Percentiles rank a stretch among this genome's conserved stretches.
These are phyloP conservation scores for Drechslerella coelobrocha DNA, from an alignment of 2,329 filamentous ascomycete genomes.

Conservation along the genomic window DNA sequence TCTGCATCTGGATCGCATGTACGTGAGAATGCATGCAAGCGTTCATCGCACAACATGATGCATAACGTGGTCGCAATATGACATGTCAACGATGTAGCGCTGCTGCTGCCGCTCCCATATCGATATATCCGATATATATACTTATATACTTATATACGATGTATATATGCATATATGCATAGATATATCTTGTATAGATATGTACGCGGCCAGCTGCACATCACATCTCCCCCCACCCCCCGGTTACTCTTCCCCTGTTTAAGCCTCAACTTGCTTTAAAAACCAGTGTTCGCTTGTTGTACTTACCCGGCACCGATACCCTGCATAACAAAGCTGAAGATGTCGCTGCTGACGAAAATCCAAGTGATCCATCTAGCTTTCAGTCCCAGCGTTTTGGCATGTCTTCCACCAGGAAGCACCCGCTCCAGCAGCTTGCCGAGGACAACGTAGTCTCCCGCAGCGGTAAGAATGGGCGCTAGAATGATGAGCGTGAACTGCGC, in stretches of 20 bases:
- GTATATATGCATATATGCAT: background rate
- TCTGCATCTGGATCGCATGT: no score
- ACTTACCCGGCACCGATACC: slow-evolving; percentile 51
- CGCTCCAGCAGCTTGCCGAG: slow-evolving; percentile 56
- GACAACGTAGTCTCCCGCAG: slow-evolving; percentile 56
- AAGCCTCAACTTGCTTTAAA: no score
- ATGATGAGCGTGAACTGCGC: slow-evolving; percentile 55
- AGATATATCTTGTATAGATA: background rate
- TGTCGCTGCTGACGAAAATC: slow-evolving; percentile 52
- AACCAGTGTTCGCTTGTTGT: background rate
- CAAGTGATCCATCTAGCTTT: slow-evolving; percentile 51
- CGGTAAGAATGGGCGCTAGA: slow-evolving; percentile 57
- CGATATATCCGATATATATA: no score
- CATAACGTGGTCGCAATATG: no score
- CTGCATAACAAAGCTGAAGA: slow-evolving; percentile 51
- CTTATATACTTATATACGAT: background rate
- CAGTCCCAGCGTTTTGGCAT: slow-evolving; percentile 45
- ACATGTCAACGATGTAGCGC: no score
- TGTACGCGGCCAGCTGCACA: background rate
- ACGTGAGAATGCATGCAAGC: no score
- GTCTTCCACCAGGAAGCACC: slow-evolving; percentile 53
- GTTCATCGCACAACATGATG: no score
- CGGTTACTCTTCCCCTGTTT: no score
- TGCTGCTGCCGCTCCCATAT: no score
- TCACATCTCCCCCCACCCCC: background rate